Evolutionary conservation across 768 basidiomycete genomes (phyloP).

Genomic region (Coprinopsis cinerea): DNA sequence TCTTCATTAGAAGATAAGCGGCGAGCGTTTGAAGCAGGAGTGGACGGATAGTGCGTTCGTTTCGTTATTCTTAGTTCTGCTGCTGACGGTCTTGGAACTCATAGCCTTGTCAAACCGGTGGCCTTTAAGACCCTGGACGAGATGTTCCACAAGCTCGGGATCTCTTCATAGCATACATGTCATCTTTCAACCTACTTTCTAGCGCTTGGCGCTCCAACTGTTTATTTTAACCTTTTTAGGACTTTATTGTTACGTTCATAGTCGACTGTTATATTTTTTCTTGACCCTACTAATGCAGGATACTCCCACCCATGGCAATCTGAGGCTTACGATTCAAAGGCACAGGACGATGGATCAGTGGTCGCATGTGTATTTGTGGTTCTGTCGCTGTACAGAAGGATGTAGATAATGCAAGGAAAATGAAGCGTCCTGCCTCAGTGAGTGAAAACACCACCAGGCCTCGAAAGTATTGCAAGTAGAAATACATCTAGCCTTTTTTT

Average conservation of each 20-base stretch:
- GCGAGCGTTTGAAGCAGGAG: slow-evolving; percentile 85
- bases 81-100: slow-evolving; percentile 4
- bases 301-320: too few species aligned
- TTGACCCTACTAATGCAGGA: too few species aligned
- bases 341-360: too few species aligned
- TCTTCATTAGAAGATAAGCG: slow-evolving; percentile 91
- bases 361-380: too few species aligned
- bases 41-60: slow-evolving; percentile 95
- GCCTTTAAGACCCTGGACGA: slow-evolving; percentile 87
- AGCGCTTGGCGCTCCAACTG: slow-evolving; percentile 2
- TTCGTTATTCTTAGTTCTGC: too few species aligned
- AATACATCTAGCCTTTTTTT: too few species aligned
- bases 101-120: slow-evolving; percentile 89
- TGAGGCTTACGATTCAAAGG: too few species aligned
- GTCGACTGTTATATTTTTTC: too few species aligned
- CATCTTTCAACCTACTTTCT: background rate
- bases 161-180: slow-evolving; percentile 16
- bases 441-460: too few species aligned
- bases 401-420: slow-evolving; percentile 1
- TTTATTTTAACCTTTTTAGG: too few species aligned
- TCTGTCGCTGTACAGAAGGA: background rate
- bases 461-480: too few species aligned
- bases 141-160: slow-evolving; percentile 72
- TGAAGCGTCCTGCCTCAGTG: slow-evolving; percentile 1
- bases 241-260: too few species aligned